Conservation (phyloP, 2,329 filamentous ascomycete genomes). For the Graphium sp. region DNA sequence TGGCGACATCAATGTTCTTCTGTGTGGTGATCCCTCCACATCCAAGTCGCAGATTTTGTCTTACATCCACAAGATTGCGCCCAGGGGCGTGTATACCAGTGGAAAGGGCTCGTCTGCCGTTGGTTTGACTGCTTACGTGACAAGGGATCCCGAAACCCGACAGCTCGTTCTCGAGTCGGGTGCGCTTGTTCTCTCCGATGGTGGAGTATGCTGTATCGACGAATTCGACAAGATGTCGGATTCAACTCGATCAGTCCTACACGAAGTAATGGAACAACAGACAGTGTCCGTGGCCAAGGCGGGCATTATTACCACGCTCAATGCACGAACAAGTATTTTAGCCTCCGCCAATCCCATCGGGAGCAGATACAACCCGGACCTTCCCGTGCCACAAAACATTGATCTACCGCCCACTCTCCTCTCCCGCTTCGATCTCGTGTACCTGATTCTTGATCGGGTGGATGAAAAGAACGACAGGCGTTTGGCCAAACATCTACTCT, state of each 20-base stretch:
- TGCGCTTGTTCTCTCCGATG: constrained; percentile 63
- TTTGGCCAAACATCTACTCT: constrained; percentile 79
- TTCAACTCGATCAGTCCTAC: constrained; percentile 59
- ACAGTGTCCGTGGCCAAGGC: constrained; percentile 78
- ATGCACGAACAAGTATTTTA: constrained; percentile 87
- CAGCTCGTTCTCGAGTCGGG: constrained; percentile 70
- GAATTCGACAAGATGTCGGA: constrained; percentile 83
- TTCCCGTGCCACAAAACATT: constrained; percentile 95
- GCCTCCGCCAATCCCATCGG: constrained; percentile 97
- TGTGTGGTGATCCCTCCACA: constrained; percentile 94
- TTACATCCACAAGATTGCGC: constrained; percentile 96
- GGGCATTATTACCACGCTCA: constrained; percentile 91
- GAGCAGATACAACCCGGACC: constrained; percentile 89
- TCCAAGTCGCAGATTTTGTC: constrained; percentile 87
- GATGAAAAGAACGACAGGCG: constrained; percentile 82
- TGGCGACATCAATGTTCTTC: constrained; percentile 91
- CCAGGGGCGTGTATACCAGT: constrained; percentile 68
- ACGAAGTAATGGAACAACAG: constrained; percentile 82
- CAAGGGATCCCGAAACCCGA: constrained; percentile 63
- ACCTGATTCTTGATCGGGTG: constrained; percentile 84
- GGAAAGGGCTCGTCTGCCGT: constrained; percentile 70
- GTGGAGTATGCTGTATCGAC: constrained; percentile 71
- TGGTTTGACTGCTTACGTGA: constrained; percentile 67
- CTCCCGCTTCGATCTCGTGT: constrained; percentile 92
- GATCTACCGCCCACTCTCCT: constrained; percentile 89